Conservation (phyloP, 192 early-diverging fungal genomes). For the Haplosporangium gracile region DNA sequence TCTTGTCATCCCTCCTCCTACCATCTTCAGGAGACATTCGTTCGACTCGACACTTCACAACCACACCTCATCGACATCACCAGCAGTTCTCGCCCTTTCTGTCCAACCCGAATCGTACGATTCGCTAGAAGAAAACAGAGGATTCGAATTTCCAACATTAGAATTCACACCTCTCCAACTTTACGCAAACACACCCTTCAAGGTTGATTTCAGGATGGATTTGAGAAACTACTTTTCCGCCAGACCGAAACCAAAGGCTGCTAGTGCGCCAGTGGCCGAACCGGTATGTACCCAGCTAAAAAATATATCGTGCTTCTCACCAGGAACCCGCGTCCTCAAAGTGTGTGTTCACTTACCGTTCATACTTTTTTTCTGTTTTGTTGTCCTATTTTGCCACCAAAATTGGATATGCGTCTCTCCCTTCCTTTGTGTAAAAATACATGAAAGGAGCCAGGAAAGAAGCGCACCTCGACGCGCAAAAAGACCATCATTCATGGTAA, state of each 20-base stretch:
- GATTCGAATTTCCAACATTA: neutral
- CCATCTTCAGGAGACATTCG: no score
- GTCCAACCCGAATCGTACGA: neutral
- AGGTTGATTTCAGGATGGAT: conserved; percentile 37
- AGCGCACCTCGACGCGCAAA: conserved; percentile 14
- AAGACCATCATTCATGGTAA: conserved; percentile 45
- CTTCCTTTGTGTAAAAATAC: no score
- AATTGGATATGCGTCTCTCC: neutral
- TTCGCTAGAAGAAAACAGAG: neutral
- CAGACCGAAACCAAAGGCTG: conserved; percentile 31
- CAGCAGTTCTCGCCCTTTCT: neutral
- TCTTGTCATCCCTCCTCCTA: neutral
- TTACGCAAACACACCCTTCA: neutral
- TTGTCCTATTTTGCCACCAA: conserved; percentile 55
- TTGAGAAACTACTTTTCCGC: conserved; percentile 43
- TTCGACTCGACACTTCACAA: neutral
- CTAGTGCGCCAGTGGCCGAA: neutral
- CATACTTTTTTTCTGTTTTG: neutral
- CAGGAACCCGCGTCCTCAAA: neutral
- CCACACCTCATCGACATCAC: neutral
- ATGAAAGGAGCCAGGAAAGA: conserved; percentile 32
- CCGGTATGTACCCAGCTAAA: conserved; percentile 7
- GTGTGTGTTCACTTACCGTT: neutral
- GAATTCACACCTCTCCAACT: neutral
- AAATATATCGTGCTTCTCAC: neutral